Evolutionary conservation across 2,329 filamentous ascomycete genomes (phyloP), one percentile per base, ranked within the genome.

Genomic region (Xylariaceae sp.): DNA sequence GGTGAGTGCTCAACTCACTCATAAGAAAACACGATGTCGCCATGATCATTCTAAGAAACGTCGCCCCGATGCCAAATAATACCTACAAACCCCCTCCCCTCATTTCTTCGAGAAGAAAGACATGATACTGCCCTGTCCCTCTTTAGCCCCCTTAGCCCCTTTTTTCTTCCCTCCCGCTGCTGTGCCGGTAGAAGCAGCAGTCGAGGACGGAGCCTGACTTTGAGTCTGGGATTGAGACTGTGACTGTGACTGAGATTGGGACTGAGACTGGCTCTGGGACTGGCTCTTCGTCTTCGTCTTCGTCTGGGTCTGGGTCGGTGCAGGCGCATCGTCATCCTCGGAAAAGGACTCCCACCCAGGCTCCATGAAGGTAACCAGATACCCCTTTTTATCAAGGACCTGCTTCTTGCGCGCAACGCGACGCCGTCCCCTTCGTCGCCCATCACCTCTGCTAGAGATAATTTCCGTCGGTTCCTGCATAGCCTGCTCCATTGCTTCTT

Each of bases 51-150:
- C 23, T 30, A 5, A 5, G 2, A 5, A 30, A 30, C 1, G 23
- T 30, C 23, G 23, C 23, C 23, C 23, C 23, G 1, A 5, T 30
- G 23, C 23, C 23, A 30, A 30, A 30, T 30, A 30, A 30, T 30
- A 4, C 23, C 23, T 30, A 18, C 11, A 55, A 41, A 45, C 5
- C 39, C 30, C 48, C 9, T 15, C 13, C 10, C 3, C 23, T 68
- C 59, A 73, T 55, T 72, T 72, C 64, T 72, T 73, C 18, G 65
- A 66, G 58, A 73, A 73, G 60, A 73, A 73, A 5, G 71, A 73
- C 71, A 72, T 73, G 55, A 73, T 73, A 51, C 67, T 73, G 15
- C 71, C 70, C 53, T 72, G 71, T 0, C 55, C 64, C 15, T 63
- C 65, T 53, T 72, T 53, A 11, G 53, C 53, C 49, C 67, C 68